Percentiles rank a stretch among this genome's conserved stretches.
phyloP scores from a whole-genome alignment of 2,329 filamentous ascomycete genomes.

The Cytospora piceicola region DNA sequence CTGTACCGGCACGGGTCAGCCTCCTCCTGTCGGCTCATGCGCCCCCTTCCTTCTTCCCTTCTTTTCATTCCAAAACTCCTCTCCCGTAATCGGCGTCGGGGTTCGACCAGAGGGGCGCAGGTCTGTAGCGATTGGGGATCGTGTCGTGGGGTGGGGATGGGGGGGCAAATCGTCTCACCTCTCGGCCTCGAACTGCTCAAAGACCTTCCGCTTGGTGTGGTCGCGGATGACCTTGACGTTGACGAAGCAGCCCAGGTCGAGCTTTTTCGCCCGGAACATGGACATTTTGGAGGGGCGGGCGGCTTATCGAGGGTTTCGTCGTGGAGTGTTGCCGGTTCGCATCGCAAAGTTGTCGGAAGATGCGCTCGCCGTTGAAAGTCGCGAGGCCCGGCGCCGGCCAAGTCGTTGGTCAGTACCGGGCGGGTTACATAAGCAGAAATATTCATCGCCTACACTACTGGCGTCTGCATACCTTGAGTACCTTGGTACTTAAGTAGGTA shows the following conservation, averaged over 20 bases:
- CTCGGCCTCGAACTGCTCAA: slow-evolving; percentile 83
- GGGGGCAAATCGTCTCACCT: slow-evolving; percentile 58
- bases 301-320: background rate
- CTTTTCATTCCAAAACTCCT: background rate
- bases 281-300: slow-evolving; percentile 62
- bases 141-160: background rate
- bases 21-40: background rate
- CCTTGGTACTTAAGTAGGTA: too few relatives aligned
- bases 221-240: slow-evolving; percentile 89
- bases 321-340: slow-evolving; percentile 10
- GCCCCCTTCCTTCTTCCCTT: background rate
- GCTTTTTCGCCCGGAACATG: slow-evolving; percentile 86
- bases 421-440: slow-evolving; percentile 16
- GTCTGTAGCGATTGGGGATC: too few relatives aligned
- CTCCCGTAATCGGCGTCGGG: background rate
- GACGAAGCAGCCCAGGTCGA: slow-evolving; percentile 85
- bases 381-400: background rate
- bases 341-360: background rate
- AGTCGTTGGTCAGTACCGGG: background rate
- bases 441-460: background rate
- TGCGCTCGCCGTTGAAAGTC: background rate
- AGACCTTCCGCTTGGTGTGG: slow-evolving; percentile 95
- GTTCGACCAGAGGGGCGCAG: background rate
- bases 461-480: background rate
- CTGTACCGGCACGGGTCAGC: slow-evolving; percentile 48